Evolutionary conservation across 2,329 filamentous ascomycete genomes (phyloP).

Genomic region (Aureobasidium lini): DNA sequence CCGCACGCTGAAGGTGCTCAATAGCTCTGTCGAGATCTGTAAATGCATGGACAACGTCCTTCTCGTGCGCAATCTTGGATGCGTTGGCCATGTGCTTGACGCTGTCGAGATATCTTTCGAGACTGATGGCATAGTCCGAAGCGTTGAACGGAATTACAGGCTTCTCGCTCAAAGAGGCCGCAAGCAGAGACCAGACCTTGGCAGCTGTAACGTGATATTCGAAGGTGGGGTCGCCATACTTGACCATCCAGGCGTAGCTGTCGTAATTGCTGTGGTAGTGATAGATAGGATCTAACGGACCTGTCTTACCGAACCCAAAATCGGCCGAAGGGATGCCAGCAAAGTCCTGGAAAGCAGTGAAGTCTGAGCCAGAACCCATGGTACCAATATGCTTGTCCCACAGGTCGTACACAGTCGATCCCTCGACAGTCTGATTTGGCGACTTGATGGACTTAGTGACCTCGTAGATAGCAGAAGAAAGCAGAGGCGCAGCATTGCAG

Average conservation of each 20-base stretch:
- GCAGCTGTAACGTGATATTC: conserved; percentile 49
- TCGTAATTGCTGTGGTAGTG: conserved; percentile 84
- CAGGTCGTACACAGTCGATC: conserved; percentile 59
- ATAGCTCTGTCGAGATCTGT: conserved; percentile 43
- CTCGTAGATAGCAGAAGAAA: conserved; percentile 65
- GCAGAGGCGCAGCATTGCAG: conserved; percentile 62
- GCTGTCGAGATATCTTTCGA: conserved; percentile 35
- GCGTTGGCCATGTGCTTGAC: conserved; percentile 26
- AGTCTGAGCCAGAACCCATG: conserved; percentile 46
- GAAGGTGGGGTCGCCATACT: conserved; percentile 60
- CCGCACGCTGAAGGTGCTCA: conserved; percentile 39
- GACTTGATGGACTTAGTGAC: conserved; percentile 54
- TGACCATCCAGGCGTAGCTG: conserved; percentile 76
- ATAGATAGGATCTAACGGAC: conserved; percentile 46
- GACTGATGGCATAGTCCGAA: conserved; percentile 37
- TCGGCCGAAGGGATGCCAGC: conserved; percentile 43
- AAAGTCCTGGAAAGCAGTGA: conserved; percentile 47
- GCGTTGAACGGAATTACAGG: conserved; percentile 42
- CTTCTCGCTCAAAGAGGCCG: conserved; percentile 39
- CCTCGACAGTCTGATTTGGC: conserved; percentile 64
- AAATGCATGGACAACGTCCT: conserved; percentile 33
- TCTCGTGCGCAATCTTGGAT: conserved; percentile 15
- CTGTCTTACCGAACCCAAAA: conserved; percentile 35
- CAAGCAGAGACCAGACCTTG: conserved; percentile 38
- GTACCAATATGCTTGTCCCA: conserved; percentile 52